phyloP scores from a whole-genome alignment of 2,329 filamentous ascomycete species.

The Didymella keratinophila region DNA sequence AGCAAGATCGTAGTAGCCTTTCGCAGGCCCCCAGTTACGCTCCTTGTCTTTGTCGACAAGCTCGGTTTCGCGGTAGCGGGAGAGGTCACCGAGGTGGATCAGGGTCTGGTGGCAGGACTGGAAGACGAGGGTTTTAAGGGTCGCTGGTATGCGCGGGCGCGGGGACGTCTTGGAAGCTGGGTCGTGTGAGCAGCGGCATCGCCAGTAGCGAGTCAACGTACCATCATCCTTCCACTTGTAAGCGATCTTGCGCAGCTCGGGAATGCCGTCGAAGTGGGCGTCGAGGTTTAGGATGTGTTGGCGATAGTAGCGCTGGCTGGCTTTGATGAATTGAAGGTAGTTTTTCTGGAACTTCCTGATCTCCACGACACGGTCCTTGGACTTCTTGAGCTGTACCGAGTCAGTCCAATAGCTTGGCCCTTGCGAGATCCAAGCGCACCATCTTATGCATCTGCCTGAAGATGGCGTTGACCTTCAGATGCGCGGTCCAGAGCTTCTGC shows the following conservation, averaged over 20 bases:
- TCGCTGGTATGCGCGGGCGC: constrained; percentile 52
- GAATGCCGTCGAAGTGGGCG: constrained; percentile 63
- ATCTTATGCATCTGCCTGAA: constrained; percentile 69
- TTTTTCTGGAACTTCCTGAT: constrained; percentile 81
- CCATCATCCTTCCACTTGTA: constrained; percentile 50
- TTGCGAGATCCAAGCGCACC: constrained; percentile 23
- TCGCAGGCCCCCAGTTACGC: constrained; percentile 78
- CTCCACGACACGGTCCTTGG: constrained; percentile 65
- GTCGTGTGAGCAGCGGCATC: constrained; percentile 47
- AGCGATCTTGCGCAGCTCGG: constrained; percentile 66
- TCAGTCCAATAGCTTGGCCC: neutral
- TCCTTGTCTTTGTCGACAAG: constrained; percentile 72
- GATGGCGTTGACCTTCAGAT: constrained; percentile 77
- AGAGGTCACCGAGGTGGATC: constrained; percentile 87
- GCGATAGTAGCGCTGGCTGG: constrained; percentile 87
- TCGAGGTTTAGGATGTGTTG: constrained; percentile 82
- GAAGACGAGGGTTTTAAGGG: constrained; percentile 68
- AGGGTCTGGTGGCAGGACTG: constrained; percentile 82
- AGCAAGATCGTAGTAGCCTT: constrained; percentile 86
- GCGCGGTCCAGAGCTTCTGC: constrained; percentile 77
- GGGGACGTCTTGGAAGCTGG: constrained; percentile 41
- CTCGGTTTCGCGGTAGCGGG: constrained; percentile 81
- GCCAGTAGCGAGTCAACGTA: constrained; percentile 20
- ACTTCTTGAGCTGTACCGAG: constrained; percentile 54
- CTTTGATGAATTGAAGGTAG: constrained; percentile 86